phyloP scores from a whole-genome alignment of 1,139 yeast genomes.

The Saccharomyces hybrid region DNA sequence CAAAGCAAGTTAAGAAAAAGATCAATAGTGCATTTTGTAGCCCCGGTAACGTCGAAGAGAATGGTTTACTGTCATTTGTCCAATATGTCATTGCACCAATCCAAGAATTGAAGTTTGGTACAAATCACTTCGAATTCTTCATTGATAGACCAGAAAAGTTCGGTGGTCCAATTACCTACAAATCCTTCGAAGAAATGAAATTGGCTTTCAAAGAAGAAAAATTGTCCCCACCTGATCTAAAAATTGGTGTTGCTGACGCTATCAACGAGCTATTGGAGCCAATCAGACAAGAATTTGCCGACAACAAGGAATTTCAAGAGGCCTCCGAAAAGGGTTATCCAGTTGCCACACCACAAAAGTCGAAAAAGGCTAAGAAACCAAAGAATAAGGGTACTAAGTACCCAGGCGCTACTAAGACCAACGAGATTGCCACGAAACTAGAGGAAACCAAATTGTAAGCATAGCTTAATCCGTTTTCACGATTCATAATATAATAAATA shows the following conservation, averaged over 20 bases:
- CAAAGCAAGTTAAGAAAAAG: conserved; percentile 82
- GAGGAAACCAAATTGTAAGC: conserved; percentile 24
- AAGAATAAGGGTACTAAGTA: conserved; percentile 81
- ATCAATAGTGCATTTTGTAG: conserved; percentile 89
- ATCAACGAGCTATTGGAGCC: conserved; percentile 79
- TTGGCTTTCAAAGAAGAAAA: conserved; percentile 62
- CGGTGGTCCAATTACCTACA: conserved; percentile 83
- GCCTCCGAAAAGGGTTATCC: conserved; percentile 81
- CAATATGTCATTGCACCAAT: conserved; percentile 83
- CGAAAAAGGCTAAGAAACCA: conserved; percentile 63
- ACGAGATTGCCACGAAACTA: conserved; percentile 30
- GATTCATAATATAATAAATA: neutral
- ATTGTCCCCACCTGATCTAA: conserved; percentile 89
- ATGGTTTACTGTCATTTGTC: conserved; percentile 81
- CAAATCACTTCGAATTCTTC: conserved; percentile 51
- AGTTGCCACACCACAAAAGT: conserved; percentile 50
- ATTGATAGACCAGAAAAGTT: conserved; percentile 93
- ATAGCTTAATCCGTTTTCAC: neutral
- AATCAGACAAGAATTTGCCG: conserved; percentile 60
- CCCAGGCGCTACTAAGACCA: conserved; percentile 48
- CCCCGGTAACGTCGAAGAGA: conserved; percentile 87
- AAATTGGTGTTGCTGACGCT: conserved; percentile 81
- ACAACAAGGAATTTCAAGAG: conserved; percentile 63
- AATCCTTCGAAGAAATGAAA: conserved; percentile 61
- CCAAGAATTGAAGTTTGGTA: conserved; percentile 59